Evolutionary conservation across 2,329 filamentous ascomycete genomes (phyloP).

Genomic region (Dendryphion nanum): DNA sequence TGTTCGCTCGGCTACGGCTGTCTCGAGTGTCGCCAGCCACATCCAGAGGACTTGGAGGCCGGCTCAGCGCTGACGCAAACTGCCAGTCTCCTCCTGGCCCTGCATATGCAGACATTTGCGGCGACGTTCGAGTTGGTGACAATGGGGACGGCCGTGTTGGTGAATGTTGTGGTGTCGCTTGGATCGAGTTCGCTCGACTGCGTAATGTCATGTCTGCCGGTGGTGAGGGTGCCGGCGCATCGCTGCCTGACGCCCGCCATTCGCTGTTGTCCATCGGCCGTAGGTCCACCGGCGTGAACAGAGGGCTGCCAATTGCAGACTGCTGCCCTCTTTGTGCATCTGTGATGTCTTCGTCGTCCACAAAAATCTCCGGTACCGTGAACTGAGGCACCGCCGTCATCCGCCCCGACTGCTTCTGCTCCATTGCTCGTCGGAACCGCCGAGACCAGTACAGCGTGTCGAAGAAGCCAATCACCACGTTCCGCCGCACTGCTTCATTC

Average conservation of each 20-base stretch:
- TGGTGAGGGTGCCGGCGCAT: slow-evolving; percentile 23
- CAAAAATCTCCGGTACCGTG: slow-evolving; percentile 83
- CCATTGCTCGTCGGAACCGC: slow-evolving; percentile 72
- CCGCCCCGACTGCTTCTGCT: slow-evolving; percentile 67
- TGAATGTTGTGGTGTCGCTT: slow-evolving; percentile 36
- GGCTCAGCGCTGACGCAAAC: slow-evolving; percentile 45
- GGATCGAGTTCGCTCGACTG: slow-evolving; percentile 39
- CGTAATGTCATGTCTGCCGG: slow-evolving; percentile 30
- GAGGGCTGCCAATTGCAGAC: slow-evolving; percentile 31
- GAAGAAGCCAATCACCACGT: slow-evolving; percentile 91
- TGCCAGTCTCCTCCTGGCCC: slow-evolving; percentile 43
- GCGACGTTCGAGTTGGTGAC: slow-evolving; percentile 15
- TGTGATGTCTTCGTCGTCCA: slow-evolving; percentile 70
- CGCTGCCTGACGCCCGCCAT: slow-evolving; percentile 26
- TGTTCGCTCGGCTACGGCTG: slow-evolving; percentile 63
- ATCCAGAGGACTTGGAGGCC: slow-evolving; percentile 37
- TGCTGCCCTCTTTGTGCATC: slow-evolving; percentile 38
- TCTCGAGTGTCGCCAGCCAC: slow-evolving; percentile 36
- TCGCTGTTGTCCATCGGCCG: slow-evolving; percentile 17
- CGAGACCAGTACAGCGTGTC: slow-evolving; percentile 89
- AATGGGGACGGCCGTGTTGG: slow-evolving; percentile 26
- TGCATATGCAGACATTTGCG: slow-evolving; percentile 29
- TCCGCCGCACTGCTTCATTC: slow-evolving; percentile 87
- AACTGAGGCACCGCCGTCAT: slow-evolving; percentile 78
- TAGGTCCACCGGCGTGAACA: slow-evolving; percentile 32